Conservation (phyloP, 2,329 filamentous ascomycete genomes). For the Alternaria gansuensis region DNA sequence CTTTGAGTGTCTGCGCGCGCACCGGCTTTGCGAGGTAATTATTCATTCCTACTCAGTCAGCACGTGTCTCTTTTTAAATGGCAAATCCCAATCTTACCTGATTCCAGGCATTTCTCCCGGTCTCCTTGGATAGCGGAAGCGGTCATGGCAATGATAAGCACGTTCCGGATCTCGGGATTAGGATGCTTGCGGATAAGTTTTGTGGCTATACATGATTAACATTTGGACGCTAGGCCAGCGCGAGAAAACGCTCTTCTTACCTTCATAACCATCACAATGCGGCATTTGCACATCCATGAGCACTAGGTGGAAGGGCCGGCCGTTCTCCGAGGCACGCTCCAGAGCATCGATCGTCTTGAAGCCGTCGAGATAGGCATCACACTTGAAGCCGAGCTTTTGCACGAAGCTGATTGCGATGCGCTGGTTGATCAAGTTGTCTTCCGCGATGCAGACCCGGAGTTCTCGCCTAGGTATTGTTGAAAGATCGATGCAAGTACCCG, state of each 20-base stretch:
- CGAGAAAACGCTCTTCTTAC: constrained; percentile 23
- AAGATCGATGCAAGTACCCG: constrained; percentile 58
- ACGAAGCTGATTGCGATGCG: constrained; percentile 94
- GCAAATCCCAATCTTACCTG: not conserved
- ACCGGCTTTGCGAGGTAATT: constrained; percentile 97
- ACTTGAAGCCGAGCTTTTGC: constrained; percentile 82
- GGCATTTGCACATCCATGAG: constrained; percentile 99
- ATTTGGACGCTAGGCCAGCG: not conserved
- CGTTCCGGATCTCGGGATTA: constrained; percentile 77
- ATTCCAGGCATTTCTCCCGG: constrained; percentile 70
- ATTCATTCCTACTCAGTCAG: constrained; percentile 84
- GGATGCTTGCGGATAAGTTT: constrained; percentile 80
- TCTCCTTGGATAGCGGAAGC: constrained; percentile 94
- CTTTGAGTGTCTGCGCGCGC: constrained; percentile 84
- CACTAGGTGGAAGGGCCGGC: constrained; percentile 84
- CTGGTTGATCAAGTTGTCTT: constrained; percentile 95
- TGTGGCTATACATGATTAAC: constrained; percentile 65
- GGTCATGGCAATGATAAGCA: constrained; percentile 97
- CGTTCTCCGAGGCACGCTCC: constrained; percentile 74
- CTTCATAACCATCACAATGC: constrained; percentile 86
- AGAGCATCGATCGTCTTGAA: constrained; percentile 86
- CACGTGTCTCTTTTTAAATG: not conserved
- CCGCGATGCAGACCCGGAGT: constrained; percentile 88
- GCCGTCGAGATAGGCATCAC: constrained; percentile 90
- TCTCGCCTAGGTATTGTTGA: constrained; percentile 77